Evolutionary conservation across 768 basidiomycete species (phyloP), one percentile per base, ranked within the genome.

Genomic region (Auricularia sp.): DNA sequence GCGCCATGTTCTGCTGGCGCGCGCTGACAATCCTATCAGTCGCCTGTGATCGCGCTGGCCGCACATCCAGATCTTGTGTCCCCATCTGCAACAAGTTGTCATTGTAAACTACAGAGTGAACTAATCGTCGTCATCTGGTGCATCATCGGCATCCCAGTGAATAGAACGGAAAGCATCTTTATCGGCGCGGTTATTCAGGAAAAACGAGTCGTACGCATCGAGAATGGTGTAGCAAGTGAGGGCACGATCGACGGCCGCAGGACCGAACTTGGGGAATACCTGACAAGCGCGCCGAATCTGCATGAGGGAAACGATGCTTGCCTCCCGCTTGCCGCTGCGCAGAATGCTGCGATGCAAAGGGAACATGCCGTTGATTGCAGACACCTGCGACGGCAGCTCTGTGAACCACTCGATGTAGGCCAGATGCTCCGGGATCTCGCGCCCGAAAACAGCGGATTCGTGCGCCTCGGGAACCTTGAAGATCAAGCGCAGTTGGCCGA

Each of bases 191-290:
- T 59, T 29, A 59, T 59, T 59, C 7, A 59, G 34, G 23, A 7
- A 59, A 16, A 59, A 59, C 56, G 23, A 33, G 14, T 59, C 23
- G 56, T 59, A 59, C 8, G 29, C 56, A 10, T 59, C 56, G 21
- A 59, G 56, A 23, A 59, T 59, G 56, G 16, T 59, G 21, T 29
- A 33, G 6, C 16, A 34, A 3, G 29, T 59, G 5, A 59, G 56
- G 21, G 12, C 7, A 23, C 56, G 56, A 23, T 59, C 56, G 5
- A 59, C 29, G 6, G 11, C 21, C 12, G 4, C 42, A 3, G 66
- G 65, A 1, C 75, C 74, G 62, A 75, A 77, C 36, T 69, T 66
- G 0, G 77, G 76, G 18, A 73, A 69, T 0, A 77, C 66, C 63
- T 79, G 77, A 3, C 72, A 64, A 34, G 72, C 73, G 0, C 69